Evolutionary conservation across 768 basidiomycete genomes (phyloP).

Genomic region (Lactifluus pinguis): DNA sequence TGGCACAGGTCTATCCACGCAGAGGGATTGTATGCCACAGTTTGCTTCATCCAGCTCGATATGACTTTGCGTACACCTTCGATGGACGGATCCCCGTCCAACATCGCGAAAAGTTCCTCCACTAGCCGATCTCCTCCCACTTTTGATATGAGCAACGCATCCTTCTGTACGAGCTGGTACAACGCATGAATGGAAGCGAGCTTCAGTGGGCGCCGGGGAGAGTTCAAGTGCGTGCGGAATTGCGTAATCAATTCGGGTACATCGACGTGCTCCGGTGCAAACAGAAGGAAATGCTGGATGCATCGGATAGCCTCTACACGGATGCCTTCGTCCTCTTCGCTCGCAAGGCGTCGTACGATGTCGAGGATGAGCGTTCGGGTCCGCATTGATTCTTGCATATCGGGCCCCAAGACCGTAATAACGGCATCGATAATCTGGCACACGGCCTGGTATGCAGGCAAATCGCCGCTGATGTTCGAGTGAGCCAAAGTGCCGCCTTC

Average conservation of each 20-base stretch:
- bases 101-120: constrained; percentile 87
- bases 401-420: constrained; percentile 90
- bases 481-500: constrained; percentile 81
- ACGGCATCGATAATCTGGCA: constrained; percentile 91
- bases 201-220: constrained; percentile 76
- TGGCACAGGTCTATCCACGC: constrained; percentile 99
- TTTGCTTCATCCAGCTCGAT: constrained; percentile 89
- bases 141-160: constrained; percentile 85
- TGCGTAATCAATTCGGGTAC: constrained; percentile 70
- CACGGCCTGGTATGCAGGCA: constrained; percentile 84
- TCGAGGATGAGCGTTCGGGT: constrained; percentile 77
- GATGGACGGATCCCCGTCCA: constrained; percentile 90
- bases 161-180: constrained; percentile 94
- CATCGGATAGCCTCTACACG: constrained; percentile 93
- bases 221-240: constrained; percentile 73
- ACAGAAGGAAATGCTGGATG: constrained; percentile 95
- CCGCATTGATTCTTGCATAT: constrained; percentile 79
- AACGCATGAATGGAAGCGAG: constrained; percentile 91
- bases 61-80: constrained; percentile 93
- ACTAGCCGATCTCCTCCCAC: constrained; percentile 91
- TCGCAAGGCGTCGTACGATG: constrained; percentile 75
- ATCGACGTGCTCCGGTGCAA: constrained; percentile 76
- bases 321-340: constrained; percentile 81
- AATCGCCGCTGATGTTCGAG: constrained; percentile 81
- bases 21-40: constrained; percentile 83